These are phyloP conservation scores for Phytomonas francai DNA, from an alignment of 208 protist species.

Conservation along the genomic window DNA sequence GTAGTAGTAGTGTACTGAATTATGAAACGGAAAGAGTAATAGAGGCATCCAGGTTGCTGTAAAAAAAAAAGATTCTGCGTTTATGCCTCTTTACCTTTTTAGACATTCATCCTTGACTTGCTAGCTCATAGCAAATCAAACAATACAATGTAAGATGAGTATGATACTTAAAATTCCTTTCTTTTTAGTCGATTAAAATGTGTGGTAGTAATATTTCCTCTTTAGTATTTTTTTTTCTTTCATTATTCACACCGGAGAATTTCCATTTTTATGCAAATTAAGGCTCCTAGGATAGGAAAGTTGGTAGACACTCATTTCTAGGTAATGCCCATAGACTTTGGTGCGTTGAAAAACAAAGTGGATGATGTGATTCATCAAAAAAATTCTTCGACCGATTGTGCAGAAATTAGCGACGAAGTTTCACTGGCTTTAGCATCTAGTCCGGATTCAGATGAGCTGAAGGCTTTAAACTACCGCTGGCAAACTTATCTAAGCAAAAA, in stretches of 20 bases:
- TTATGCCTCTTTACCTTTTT: not conserved
- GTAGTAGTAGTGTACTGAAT: not conserved
- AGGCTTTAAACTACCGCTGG: conserved; percentile 49
- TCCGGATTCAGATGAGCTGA: conserved; percentile 18
- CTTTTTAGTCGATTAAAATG: not conserved
- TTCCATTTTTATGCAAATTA: not conserved
- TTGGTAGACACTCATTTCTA: not conserved
- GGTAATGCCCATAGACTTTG: not conserved
- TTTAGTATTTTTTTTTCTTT: conserved; percentile 3
- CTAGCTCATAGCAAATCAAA: conserved; percentile 1
- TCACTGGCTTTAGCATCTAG: conserved; percentile 5
- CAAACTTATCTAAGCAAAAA: conserved; percentile 43
- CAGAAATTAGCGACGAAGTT: conserved; percentile 11
- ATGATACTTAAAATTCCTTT: conserved; percentile 1
- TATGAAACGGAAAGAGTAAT: too few species aligned
- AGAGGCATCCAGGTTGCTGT: too few species aligned
- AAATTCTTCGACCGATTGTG: not conserved
- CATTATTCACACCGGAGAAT: not conserved
- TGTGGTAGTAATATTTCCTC: not conserved
- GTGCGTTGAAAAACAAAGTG: not conserved
- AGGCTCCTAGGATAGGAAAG: not conserved
- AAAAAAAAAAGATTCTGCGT: not conserved
- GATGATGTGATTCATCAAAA: conserved; percentile 6
- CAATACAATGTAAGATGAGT: not conserved
- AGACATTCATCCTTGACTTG: not conserved